These are phyloP conservation scores for Phytophthora boehmeriae DNA, from an alignment of 352 stramenopile species.

Conservation along the genomic window DNA sequence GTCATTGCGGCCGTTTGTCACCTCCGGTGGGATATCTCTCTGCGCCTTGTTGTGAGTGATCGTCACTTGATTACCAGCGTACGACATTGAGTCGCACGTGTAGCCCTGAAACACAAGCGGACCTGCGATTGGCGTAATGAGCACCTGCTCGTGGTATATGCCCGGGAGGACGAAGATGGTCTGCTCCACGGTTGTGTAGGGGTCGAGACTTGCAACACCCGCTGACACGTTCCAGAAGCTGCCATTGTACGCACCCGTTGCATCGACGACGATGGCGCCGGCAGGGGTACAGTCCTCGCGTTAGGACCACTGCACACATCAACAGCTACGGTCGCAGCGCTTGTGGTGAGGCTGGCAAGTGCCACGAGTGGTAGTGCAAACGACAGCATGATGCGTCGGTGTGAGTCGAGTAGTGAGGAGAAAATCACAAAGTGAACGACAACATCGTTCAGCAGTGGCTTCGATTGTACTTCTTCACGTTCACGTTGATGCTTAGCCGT, in stretches of 20 bases:
- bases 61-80: conserved; percentile 25
- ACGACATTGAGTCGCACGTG: conserved; percentile 26
- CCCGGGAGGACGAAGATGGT: conserved; percentile 27
- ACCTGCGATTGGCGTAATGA: conserved; percentile 17
- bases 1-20: conserved; percentile 25
- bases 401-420: background rate
- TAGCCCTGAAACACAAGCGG: conserved; percentile 29
- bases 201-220: conserved; percentile 17
- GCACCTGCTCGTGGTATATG: conserved; percentile 31
- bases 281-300: conserved; percentile 17
- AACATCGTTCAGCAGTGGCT: too few species aligned
- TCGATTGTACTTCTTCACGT: too few species aligned
- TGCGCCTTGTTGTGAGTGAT: conserved; percentile 34
- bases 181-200: conserved; percentile 26
- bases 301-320: conserved; percentile 19
- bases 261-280: conserved; percentile 27
- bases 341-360: conserved; percentile 14
- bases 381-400: conserved; percentile 14
- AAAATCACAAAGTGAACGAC: background rate
- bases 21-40: conserved; percentile 29
- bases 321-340: conserved; percentile 3
- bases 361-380: conserved; percentile 22
- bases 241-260: conserved; percentile 26
- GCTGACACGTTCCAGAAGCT: conserved; percentile 27
- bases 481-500: too few species aligned